These are phyloP conservation scores for Aureobasidium sp. DNA, from an alignment of 2,329 filamentous ascomycete species.

Conservation along the genomic window DNA sequence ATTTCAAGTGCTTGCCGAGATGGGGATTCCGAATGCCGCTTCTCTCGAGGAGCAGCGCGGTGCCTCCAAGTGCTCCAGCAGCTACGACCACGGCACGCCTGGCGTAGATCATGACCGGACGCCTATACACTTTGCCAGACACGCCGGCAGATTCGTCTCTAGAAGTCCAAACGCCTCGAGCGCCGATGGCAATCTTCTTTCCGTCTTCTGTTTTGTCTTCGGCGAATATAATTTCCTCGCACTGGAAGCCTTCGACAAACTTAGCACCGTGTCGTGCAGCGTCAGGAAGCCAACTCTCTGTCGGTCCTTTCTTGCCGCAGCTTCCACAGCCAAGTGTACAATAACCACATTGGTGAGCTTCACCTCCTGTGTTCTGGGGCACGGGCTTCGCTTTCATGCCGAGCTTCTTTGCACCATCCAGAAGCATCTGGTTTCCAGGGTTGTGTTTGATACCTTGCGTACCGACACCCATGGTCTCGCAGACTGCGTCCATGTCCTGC, in stretches of 20 bases:
- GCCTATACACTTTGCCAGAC: conserved; percentile 42
- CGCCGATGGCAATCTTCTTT: conserved; percentile 57
- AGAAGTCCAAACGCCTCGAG: conserved; percentile 69
- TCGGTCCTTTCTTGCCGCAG: conserved; percentile 71
- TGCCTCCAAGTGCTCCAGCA: conserved; percentile 62
- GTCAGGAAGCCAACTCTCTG: conserved; percentile 69
- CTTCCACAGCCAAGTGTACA: conserved; percentile 55
- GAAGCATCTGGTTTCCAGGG: conserved; percentile 60
- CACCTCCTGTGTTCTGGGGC: conserved; percentile 71
- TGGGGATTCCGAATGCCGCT: conserved; percentile 77
- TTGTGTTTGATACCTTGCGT: conserved; percentile 64
- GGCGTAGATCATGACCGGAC: conserved; percentile 65
- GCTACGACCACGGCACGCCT: conserved; percentile 70
- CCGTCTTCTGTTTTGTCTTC: conserved; percentile 35
- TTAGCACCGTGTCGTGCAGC: conserved; percentile 68
- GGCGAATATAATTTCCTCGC: conserved; percentile 64
- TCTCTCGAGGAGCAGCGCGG: conserved; percentile 66
- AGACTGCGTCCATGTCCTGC: conserved; percentile 71
- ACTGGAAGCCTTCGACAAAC: conserved; percentile 78
- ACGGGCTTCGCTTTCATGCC: conserved; percentile 64
- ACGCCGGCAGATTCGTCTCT: conserved; percentile 58
- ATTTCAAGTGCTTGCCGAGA: conserved; percentile 71
- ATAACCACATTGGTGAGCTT: conserved; percentile 65
- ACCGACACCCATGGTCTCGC: conserved; percentile 68
- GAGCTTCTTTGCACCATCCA: conserved; percentile 67